Evolutionary conservation across 1,139 yeast species (phyloP).

Genomic region (Debaryomyces nepalensis): DNA sequence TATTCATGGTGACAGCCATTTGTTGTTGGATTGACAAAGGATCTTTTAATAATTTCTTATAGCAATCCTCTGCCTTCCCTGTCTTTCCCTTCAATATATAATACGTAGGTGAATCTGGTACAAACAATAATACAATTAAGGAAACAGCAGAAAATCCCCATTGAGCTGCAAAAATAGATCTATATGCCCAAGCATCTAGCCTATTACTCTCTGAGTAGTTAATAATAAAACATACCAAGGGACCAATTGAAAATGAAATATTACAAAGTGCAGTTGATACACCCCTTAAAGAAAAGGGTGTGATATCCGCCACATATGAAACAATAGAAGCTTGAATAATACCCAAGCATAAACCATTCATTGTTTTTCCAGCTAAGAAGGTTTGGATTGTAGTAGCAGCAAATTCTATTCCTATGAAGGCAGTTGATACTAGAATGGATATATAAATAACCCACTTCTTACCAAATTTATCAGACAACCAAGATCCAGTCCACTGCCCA

Average conservation of each 20-base stretch:
- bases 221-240: conserved; percentile 26
- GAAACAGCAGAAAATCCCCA: conserved; percentile 30
- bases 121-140: conserved; percentile 20
- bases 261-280: conserved; percentile 28
- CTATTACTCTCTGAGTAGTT: conserved; percentile 18
- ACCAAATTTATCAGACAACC: conserved; percentile 24
- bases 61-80: conserved; percentile 13
- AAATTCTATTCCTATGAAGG: conserved; percentile 31
- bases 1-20: conserved; percentile 27
- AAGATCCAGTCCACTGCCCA: conserved; percentile 21
- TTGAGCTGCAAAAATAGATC: conserved; percentile 30
- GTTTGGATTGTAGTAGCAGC: conserved; percentile 25
- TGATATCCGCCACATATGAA: conserved; percentile 28
- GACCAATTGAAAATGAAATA: conserved; percentile 33
- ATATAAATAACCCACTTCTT: conserved; percentile 20
- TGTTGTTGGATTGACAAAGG: conserved; percentile 27
- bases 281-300: conserved; percentile 34
- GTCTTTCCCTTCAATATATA: conserved; percentile 15
- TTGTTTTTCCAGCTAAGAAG: conserved; percentile 32
- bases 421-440: conserved; percentile 20
- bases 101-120: conserved; percentile 13
- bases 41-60: conserved; percentile 20
- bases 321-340: conserved; percentile 20
- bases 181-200: conserved; percentile 32
- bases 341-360: conserved; percentile 32